These are phyloP conservation scores for Candida jianshihensis DNA, from an alignment of 805 yeast species.

Conservation along the genomic window DNA sequence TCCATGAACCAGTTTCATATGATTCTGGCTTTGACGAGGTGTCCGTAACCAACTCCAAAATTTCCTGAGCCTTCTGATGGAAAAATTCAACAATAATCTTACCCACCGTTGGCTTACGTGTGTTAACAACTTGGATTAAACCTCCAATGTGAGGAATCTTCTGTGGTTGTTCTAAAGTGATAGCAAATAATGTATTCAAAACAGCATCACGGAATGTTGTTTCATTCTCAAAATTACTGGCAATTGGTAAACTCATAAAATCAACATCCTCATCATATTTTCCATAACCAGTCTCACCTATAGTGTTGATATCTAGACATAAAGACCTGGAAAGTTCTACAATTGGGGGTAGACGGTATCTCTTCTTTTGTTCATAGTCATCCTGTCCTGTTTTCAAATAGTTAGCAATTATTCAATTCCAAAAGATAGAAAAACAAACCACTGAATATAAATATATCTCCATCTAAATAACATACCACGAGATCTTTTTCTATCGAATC, in stretches of 20 bases:
- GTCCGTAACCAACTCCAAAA: conserved; percentile 33
- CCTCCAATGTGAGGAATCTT: conserved; percentile 70
- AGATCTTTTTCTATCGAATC: conserved; percentile 22
- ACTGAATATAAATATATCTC: not conserved
- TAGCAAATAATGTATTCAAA: conserved; percentile 58
- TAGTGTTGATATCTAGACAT: conserved; percentile 44
- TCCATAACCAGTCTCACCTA: conserved; percentile 48
- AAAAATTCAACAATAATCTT: conserved; percentile 61
- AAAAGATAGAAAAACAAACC: not conserved
- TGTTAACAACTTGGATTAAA: conserved; percentile 58
- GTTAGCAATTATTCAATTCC: no score
- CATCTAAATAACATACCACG: conserved; percentile 20
- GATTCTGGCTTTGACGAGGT: conserved; percentile 23
- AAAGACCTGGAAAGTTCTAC: conserved; percentile 40
- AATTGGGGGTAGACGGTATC: conserved; percentile 34
- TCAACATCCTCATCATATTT: conserved; percentile 56
- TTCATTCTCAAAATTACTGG: conserved; percentile 56
- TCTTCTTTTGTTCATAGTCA: conserved; percentile 19
- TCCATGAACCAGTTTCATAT: conserved; percentile 52
- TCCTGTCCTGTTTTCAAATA: conserved; percentile 19
- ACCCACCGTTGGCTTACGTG: conserved; percentile 59
- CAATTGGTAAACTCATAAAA: conserved; percentile 59
- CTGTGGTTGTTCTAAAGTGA: conserved; percentile 84
- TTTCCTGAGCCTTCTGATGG: conserved; percentile 53
- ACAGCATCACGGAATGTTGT: conserved; percentile 53